Evolutionary conservation across 2,329 filamentous ascomycete species (phyloP).

Genomic region (Aspergillus quadrilineatus): DNA sequence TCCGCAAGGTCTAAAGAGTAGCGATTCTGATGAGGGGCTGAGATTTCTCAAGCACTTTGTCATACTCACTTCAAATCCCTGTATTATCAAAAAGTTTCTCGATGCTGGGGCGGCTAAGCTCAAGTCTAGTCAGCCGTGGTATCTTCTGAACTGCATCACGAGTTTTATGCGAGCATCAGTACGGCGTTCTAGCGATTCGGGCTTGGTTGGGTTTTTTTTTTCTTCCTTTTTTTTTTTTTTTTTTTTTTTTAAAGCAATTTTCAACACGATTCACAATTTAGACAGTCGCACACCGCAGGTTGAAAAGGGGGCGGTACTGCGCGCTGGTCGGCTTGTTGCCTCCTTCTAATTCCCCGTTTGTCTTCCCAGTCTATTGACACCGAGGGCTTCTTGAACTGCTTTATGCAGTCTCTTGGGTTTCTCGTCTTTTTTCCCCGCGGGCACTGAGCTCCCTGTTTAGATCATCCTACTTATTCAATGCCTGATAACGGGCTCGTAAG

Average conservation of each 20-base stretch:
- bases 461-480: slow-evolving; percentile 9
- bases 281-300: slow-evolving; percentile 42
- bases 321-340: slow-evolving; percentile 45
- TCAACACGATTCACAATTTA: slow-evolving; percentile 35
- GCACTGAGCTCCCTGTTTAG: slow-evolving; percentile 7
- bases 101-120: slow-evolving; percentile 19
- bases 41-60: slow-evolving; percentile 17
- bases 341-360: slow-evolving; percentile 34
- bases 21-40: slow-evolving; percentile 11
- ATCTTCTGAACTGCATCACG: slow-evolving; percentile 29
- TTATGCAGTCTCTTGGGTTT: not conserved
- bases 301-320: slow-evolving; percentile 38
- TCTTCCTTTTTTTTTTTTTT: not conserved
- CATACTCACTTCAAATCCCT: slow-evolving; percentile 20
- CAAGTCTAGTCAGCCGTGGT: slow-evolving; percentile 14
- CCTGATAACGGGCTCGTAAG: slow-evolving; percentile 3
- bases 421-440: not conserved
- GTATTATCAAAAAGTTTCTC: slow-evolving; percentile 30
- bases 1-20: slow-evolving; percentile 58
- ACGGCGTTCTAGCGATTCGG: slow-evolving; percentile 47
- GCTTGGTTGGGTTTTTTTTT: slow-evolving; percentile 16
- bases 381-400: not conserved
- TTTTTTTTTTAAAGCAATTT: slow-evolving; percentile 4
- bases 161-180: slow-evolving; percentile 45
- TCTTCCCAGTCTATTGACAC: slow-evolving; percentile 24